A percentile compares a stretch with the other conserved stretches of the same genome.
phyloP scores from a whole-genome alignment of 495 filamentous ascomycete species.

The Jackrogersella multiformis region DNA sequence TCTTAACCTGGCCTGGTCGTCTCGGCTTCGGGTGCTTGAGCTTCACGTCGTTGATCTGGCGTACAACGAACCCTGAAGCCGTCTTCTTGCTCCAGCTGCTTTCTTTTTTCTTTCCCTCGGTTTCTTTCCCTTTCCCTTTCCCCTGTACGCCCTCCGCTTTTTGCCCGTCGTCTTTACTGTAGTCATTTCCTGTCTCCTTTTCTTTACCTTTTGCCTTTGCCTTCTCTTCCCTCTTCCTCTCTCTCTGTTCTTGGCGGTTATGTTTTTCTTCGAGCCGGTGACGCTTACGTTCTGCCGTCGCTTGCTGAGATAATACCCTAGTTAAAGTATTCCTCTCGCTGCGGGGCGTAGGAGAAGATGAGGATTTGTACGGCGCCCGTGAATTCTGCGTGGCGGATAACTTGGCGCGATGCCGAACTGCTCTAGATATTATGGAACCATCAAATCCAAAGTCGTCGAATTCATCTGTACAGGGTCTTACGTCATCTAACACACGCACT shows the following conservation, averaged over 20 bases:
- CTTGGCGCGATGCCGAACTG: conserved; percentile 9
- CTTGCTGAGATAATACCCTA: conserved; percentile 69
- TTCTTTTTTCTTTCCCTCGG: conserved; percentile 38
- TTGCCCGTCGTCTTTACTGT: background rate
- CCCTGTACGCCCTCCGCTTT: conserved; percentile 1
- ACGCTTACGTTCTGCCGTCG: conserved; percentile 80
- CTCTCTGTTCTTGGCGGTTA: conserved; percentile 21
- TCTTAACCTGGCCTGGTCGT: conserved; percentile 44
- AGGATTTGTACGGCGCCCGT: background rate
- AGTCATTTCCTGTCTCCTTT: background rate
- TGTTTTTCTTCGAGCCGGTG: conserved; percentile 42
- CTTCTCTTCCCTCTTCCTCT: conserved; percentile 34
- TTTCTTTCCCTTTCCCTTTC: conserved; percentile 25
- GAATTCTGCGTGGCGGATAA: background rate
- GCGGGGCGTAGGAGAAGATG: conserved; percentile 1
- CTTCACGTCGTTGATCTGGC: conserved; percentile 42
- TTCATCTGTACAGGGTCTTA: conserved; percentile 16
- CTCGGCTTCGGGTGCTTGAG: conserved; percentile 43
- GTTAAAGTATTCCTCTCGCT: conserved; percentile 23
- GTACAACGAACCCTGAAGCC: conserved; percentile 43
- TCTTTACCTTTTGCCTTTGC: conserved; percentile 31
- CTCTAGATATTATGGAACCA: conserved; percentile 34
- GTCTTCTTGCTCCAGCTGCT: conserved; percentile 43
- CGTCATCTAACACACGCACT: conserved; percentile 23
- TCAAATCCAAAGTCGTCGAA: conserved; percentile 41